phyloP scores from a whole-genome alignment of 75 land plant species.

The Cryptomeria japonica region DNA sequence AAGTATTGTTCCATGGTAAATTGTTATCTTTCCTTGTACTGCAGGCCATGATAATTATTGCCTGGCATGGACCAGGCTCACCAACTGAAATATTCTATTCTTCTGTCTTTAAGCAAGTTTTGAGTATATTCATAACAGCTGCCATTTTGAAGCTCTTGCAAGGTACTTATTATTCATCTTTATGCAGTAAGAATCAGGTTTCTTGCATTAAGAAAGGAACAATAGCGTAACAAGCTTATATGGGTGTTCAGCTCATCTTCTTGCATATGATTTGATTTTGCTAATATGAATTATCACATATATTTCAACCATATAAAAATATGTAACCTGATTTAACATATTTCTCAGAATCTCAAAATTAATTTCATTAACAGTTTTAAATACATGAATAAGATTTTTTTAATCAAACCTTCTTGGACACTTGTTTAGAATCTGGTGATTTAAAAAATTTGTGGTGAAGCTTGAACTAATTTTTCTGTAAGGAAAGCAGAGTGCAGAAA shows the following conservation, averaged over 20 bases:
- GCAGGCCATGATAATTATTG: conserved; percentile 90
- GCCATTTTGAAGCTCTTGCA: conserved; percentile 71
- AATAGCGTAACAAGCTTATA: background rate
- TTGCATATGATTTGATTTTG: background rate
- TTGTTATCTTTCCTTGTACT: background rate
- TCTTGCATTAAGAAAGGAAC: background rate
- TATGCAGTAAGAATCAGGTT: background rate
- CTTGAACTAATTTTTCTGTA: background rate
- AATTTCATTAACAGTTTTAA: background rate
- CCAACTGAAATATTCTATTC: conserved; percentile 54
- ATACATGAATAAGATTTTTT: background rate
- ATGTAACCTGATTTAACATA: background rate
- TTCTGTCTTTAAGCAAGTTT: conserved; percentile 54
- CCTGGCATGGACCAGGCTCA: conserved; percentile 66
- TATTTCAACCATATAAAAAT: background rate
- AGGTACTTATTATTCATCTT: conserved; percentile 43
- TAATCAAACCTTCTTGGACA: background rate
- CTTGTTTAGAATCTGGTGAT: background rate
- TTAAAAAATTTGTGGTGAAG: background rate
- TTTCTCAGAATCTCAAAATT: background rate
- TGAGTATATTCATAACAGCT: conserved; percentile 91
- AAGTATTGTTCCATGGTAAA: background rate
- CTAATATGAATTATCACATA: background rate
- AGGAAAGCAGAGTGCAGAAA: too few relatives aligned
- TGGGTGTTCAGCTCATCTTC: background rate